Percentiles rank a stretch among this genome's conserved stretches.
These are phyloP conservation scores for Salvia rosmarinus DNA, from an alignment of 257 asterid genomes.

Conservation along the genomic window DNA sequence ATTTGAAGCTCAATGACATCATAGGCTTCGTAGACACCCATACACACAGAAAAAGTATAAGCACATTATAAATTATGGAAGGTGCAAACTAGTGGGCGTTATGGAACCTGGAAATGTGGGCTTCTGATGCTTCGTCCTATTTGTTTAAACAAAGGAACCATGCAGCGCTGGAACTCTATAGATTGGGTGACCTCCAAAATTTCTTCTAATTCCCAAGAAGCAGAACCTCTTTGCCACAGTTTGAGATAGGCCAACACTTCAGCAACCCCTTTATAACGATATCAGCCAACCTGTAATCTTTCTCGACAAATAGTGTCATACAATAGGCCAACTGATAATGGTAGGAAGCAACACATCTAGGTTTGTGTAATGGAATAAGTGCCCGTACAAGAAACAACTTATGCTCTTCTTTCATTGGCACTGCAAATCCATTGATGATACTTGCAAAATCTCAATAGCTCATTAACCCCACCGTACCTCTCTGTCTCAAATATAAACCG, in stretches of 20 bases:
- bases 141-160: conserved; percentile 87
- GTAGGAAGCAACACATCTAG: conserved; percentile 62
- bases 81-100: conserved; percentile 22
- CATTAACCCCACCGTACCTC: conserved; percentile 74
- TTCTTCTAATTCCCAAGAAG: conserved; percentile 91
- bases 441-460: conserved; percentile 82
- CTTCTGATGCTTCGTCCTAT: conserved; percentile 84
- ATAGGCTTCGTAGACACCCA: neutral
- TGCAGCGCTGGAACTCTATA: conserved; percentile 75
- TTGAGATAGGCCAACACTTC: conserved; percentile 89
- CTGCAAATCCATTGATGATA: conserved; percentile 77
- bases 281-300: conserved; percentile 85
- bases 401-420: conserved; percentile 98
- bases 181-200: conserved; percentile 79
- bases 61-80: conserved; percentile 7
- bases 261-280: conserved; percentile 70
- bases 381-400: conserved; percentile 83
- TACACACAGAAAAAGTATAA: neutral
- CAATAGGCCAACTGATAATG: conserved; percentile 84
- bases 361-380: conserved; percentile 90
- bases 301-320: conserved; percentile 76
- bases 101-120: conserved; percentile 85
- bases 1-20: neutral
- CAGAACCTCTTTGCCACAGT: conserved; percentile 89
- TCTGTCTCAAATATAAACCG: conserved; percentile 83